phyloP scores from a whole-genome alignment of 2,329 filamentous ascomycete genomes.

The Plectosphaerella sp. region DNA sequence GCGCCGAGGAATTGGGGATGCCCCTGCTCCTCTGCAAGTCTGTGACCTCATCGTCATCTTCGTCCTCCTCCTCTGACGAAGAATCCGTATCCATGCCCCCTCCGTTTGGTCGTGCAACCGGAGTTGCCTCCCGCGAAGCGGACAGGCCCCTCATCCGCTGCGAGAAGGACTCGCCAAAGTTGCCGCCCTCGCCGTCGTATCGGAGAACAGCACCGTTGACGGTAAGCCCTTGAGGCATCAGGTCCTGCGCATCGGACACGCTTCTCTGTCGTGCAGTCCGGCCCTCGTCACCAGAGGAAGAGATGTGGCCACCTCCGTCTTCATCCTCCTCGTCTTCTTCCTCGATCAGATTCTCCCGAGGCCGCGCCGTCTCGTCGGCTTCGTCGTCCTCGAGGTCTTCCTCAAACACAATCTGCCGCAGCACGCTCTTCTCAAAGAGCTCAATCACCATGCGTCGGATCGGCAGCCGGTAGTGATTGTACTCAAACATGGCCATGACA shows the following conservation, averaged over 20 bases:
- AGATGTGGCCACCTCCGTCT: conserved; percentile 21
- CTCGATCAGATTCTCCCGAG: conserved; percentile 11
- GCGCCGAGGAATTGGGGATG: conserved; percentile 4
- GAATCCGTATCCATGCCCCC: background rate
- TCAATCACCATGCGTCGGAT: conserved; percentile 89
- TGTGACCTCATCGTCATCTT: background rate
- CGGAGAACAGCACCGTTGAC: no score
- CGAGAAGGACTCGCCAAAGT: background rate
- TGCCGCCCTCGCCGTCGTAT: background rate
- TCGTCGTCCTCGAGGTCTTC: conserved; percentile 67
- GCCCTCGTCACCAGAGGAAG: conserved; percentile 42
- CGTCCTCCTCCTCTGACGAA: background rate
- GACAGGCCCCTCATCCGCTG: conserved; percentile 22
- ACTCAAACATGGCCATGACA: conserved; percentile 79
- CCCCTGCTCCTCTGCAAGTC: background rate
- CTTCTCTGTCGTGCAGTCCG: conserved; percentile 55
- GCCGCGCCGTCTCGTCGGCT: conserved; percentile 20
- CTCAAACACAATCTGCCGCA: conserved; percentile 79
- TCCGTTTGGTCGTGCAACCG: background rate
- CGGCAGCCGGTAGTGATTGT: conserved; percentile 82
- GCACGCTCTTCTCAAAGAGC: conserved; percentile 85
- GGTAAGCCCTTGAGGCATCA: conserved; percentile 28
- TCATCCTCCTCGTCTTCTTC: conserved; percentile 51
- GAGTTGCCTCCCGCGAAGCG: conserved; percentile 24
- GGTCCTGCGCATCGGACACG: conserved; percentile 36